Evolutionary conservation across 2,329 filamentous ascomycete species (phyloP), one percentile per base, ranked within the genome.

Genomic region (Fusarium sororula): DNA sequence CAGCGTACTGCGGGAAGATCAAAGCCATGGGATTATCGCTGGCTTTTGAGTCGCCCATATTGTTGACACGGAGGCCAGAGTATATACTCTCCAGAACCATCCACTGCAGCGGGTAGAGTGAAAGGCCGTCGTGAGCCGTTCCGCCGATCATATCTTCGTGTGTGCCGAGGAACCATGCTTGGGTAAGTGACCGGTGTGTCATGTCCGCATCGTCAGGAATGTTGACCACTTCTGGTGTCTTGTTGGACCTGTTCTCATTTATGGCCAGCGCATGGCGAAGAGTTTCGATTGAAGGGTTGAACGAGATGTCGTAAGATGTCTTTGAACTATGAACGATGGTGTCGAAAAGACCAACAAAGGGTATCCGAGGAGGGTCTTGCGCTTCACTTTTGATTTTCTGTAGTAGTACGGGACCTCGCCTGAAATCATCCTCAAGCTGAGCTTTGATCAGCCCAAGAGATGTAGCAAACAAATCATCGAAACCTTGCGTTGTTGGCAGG

Each of bases 101-200:
- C 76, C 76, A 78, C 30, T 78, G 76, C 0, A 78, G 45, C 0
- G 76, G 73, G 17, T 78, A 78, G 0, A 78, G 57, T 7, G 76
- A 78, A 18, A 78, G 60, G 0, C 76, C 76, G 18, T 78, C 76
- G 18, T 75, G 63, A 14, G 58, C n/a, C 9, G 66, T 69, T 3
- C 76, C 76, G 1, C 76, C 76, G 10, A 73, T 64, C 47, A 78
- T 50, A 22, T 78, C 76, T 13, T 77, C 66, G 8, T 68, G 75
- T 4, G 76, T 77, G 13, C 76, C 76, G 5, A 78, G 32, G 17
- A 78, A 78, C 76, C 76, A 78, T 10, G 75, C 73, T 39, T 78
- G 75, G 13, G 67, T 53, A 10, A 77, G 60, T 3, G 76, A 78
- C 11, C 66, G 55, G 3, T 54, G 56, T 13, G 62, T 50, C 57